Base-by-base conservation (phyloP, 352 stramenopile species). In the Phytophthora niederhauseri region DNA sequence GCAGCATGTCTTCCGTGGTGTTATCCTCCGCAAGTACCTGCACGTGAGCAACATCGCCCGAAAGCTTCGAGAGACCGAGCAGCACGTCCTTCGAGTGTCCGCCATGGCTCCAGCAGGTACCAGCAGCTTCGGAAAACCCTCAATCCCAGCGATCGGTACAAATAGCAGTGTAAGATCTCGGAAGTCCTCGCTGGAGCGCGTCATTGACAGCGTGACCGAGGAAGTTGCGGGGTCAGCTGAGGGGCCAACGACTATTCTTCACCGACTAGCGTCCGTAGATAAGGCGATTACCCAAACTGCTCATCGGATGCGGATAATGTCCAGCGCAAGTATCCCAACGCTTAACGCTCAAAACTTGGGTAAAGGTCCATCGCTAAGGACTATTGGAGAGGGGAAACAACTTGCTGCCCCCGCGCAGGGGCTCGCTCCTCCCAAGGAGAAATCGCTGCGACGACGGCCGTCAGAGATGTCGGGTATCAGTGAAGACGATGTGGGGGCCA, bases 1-100 rank as follows among this genome's bases (percentile, higher is more conserved):
- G 0, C 82, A 90, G 26, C 84, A 92, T 57, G 73, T 92, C 4
- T 59, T 89, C 0, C 80, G 82, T 0, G 75, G 82, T n/a, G 73
- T 83, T 6, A 84, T 90, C 43, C 62, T 92, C 20, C 80, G 82
- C 57, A 90, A 90, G 66, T 90, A 91, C 61, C 68, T 92, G 0
- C 81, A 92, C 55, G 71, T 76, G 1, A 90, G 68, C 55, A 90
- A 86, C 55, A 81, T 92, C 61, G 70, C 77, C n/a, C 79, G 79
- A 6, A 89, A 80, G 55, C 72, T 91, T 43, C 89, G 84, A 46
- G 84, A 92, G 43, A 90, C 80, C 0, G 82, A 92, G 57, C 77
- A 86, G 28, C 77, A 87, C 14, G 64, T 75, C 9, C 60, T 89
- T 6, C 75, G 73, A 30, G 72, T 53, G 2, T 79, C 80, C 0